phyloP scores from a whole-genome alignment of 1,139 yeast genomes.

The Geotrichum reessii region DNA sequence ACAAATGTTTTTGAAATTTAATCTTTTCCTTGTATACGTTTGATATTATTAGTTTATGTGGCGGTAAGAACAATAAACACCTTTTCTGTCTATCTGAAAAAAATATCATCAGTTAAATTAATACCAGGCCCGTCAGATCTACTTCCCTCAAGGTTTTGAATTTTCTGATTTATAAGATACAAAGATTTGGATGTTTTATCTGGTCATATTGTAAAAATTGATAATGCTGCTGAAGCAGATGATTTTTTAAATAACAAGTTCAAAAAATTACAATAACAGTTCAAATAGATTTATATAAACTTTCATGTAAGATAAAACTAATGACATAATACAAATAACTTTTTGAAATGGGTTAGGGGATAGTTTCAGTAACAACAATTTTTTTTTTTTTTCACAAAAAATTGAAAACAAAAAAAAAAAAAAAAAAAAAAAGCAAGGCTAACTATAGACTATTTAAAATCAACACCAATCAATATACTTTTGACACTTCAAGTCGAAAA shows the following conservation, averaged over 20 bases:
- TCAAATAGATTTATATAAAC: too few relatives aligned
- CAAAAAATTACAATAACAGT: background rate
- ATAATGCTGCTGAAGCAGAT: constrained; percentile 46
- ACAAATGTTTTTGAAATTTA: too few relatives aligned
- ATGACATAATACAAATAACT: too few relatives aligned
- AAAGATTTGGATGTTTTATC: constrained; percentile 45
- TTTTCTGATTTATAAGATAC: constrained; percentile 44
- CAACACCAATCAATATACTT: background rate
- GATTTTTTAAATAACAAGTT: constrained; percentile 43
- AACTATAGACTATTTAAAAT: background rate
- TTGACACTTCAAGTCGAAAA: background rate
- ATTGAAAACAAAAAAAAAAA: too few relatives aligned
- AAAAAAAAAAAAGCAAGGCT: background rate
- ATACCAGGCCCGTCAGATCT: constrained; percentile 56
- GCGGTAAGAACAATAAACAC: background rate
- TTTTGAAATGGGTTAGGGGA: background rate
- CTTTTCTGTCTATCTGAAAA: background rate
- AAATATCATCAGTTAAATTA: too few relatives aligned
- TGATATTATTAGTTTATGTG: too few relatives aligned
- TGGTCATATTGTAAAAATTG: constrained; percentile 44
- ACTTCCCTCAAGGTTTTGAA: constrained; percentile 50
- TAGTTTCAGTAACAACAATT: background rate
- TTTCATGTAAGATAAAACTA: too few relatives aligned
- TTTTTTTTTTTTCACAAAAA: background rate
- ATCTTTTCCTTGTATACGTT: too few relatives aligned